phyloP scores from a whole-genome alignment of 306 rosid genomes.

The Corylus heterophylla region DNA sequence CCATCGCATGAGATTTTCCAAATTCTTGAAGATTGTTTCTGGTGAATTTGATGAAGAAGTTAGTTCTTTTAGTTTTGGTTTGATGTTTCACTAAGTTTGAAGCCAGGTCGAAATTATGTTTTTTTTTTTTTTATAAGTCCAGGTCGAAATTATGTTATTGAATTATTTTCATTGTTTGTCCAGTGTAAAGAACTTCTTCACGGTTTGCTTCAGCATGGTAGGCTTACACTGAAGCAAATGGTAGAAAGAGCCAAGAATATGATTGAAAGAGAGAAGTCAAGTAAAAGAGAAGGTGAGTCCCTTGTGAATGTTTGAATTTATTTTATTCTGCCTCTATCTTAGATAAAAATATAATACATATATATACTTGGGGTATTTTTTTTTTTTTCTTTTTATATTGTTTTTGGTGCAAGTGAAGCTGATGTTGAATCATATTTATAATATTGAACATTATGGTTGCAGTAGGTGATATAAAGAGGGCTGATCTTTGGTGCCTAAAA shows the following conservation, averaged over 20 bases:
- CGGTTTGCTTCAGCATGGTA: conserved; percentile 83
- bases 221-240: conserved; percentile 72
- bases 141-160: conserved; percentile 10
- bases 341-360: background rate
- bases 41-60: conserved; percentile 61
- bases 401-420: background rate
- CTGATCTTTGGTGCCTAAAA: background rate
- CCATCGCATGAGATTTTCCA: conserved; percentile 78
- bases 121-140: too few species aligned
- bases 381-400: background rate
- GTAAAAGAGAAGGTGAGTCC: conserved; percentile 55
- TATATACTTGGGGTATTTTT: background rate
- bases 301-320: background rate
- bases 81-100: conserved; percentile 12
- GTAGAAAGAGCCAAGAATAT: conserved; percentile 44
- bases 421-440: background rate
- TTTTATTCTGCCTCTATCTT: background rate
- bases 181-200: conserved; percentile 68
- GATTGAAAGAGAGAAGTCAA: conserved; percentile 14
- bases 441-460: background rate
- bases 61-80: conserved; percentile 27
- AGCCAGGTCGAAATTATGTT: conserved; percentile 4
- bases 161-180: conserved; percentile 24
- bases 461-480: background rate
- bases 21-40: conserved; percentile 61